Base-by-base conservation (phyloP, 345 rosid species). In the Citrus inodora region DNA sequence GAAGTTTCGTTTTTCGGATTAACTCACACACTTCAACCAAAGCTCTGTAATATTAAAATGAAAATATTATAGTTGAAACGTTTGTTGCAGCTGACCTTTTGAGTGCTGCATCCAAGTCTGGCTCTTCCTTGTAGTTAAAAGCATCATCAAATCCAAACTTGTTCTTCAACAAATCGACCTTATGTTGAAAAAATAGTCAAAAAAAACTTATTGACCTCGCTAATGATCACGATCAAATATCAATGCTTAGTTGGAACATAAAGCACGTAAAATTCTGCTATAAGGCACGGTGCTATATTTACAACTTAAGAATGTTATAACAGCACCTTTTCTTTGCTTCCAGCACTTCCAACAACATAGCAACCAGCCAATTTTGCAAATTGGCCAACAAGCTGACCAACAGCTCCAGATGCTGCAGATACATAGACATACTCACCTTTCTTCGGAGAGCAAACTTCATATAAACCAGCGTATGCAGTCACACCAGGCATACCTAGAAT, bases 111-210 rank as follows among this genome's bases (percentile, higher is more conserved):
- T 61, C 82, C 58, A 87, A 81, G 78, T 90, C 82, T 30, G 56
- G 61, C 72, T 91, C 92, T 71, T 90, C 92, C 70, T 93, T 93
- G 79, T 93, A 91, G 87, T 93, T 91, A 84, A 91, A 90, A 79
- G 94, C 95, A 38, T 84, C 94, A 74, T 93, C 86, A 73, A 91
- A 91, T 59, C 95, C 92, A 62, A 93, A 83, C 84, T 88, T 90
- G 69, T 65, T 85, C 87, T 81, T 90, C 51, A 91, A 79, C 37
- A 93, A 80, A 64, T 91, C 89, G 72, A 93, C 95, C 93, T 93
- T 56, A 27, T 1, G 22, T 22, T 8, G 16, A 4, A 51, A 37
- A 56, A 64, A 58, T 19, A 48, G 2, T 70, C 6, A 2, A 38
- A 25, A 77, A 30, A 24, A 25, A 9, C 27, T 28, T 19, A 7